Evolutionary conservation across 176 grass and related monocot genomes (phyloP), one percentile per base, ranked within the genome.

Genomic region (Carex cristatella): DNA sequence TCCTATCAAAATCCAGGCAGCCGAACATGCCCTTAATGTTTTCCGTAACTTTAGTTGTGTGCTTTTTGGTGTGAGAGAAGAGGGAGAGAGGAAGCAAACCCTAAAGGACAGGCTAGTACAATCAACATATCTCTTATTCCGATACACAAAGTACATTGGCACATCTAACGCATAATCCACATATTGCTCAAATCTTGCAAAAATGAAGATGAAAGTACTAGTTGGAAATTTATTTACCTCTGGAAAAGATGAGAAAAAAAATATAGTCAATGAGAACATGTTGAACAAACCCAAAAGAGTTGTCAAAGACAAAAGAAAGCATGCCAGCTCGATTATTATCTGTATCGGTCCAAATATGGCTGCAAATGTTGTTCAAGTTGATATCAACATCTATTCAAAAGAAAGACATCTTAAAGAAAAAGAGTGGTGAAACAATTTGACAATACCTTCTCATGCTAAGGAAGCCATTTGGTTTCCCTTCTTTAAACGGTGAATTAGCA

Each of bases 381-480:
- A 14, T 4, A 56, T 79, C 74, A 79, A 16, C 9, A 79, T 33
- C 2, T 61, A 65, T 91, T 90, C 85, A 33, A 60, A 81, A 28
- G 75, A 31, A 56, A 68, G 13, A 79, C 38, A 5, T 40, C 38
- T 40, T 40, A 40, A 6, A 58, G 46, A 84, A 54, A 78, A 12
- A 27, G 35, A 73, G 61, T 59, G 44, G 61, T 35, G 48, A 60
- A 32, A 13, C 46, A 54, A 73, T 60, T 82, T 67, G 40, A 19
- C 81, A 73, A 78, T 48, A 98, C 96, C 96, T 99, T 92, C 96
- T 89, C 90, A 99, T 92, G 90, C 96, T 99, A 84, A 99, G 90
- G 86, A 83, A 95, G 27, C 93, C 91, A 94, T 95, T 98, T 92
- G 96, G 96, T 79, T 99, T 99, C 86, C 96, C 93, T 99, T 99